phyloP scores from a whole-genome alignment of 2,329 filamentous ascomycete genomes.

The Arthrobotrys conoides region DNA sequence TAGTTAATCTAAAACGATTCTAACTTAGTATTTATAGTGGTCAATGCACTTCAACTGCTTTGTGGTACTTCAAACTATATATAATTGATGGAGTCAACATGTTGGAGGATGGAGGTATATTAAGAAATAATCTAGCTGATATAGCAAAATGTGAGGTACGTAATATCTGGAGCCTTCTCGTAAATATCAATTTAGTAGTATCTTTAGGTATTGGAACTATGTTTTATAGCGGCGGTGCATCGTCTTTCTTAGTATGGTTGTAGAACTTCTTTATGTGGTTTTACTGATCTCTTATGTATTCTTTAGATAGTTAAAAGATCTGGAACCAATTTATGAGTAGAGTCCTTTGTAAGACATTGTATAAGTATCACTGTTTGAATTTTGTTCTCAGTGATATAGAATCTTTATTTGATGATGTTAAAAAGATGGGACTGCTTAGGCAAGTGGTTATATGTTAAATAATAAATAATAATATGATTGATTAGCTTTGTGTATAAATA shows the following conservation, averaged over 20 bases:
- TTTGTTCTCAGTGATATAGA: background rate
- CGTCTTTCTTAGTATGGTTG: background rate
- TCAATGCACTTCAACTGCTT: constrained; percentile 18
- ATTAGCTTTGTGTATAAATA: background rate
- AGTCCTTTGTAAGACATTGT: constrained; percentile 1
- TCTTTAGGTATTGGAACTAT: constrained; percentile 14
- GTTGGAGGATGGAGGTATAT: constrained; percentile 23
- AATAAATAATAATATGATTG: background rate
- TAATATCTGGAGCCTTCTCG: background rate
- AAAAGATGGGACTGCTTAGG: constrained; percentile 9
- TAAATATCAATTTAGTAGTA: constrained; percentile 21
- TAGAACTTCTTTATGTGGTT: constrained; percentile 18
- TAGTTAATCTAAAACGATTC: background rate
- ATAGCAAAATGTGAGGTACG: constrained; percentile 26
- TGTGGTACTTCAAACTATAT: constrained; percentile 32
- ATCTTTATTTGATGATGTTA: constrained; percentile 9
- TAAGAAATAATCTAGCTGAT: constrained; percentile 22
- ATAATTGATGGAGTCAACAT: constrained; percentile 21
- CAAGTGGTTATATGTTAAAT: background rate
- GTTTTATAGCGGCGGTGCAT: background rate
- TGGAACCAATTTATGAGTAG: constrained; percentile 30
- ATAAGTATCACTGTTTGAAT: constrained; percentile 30
- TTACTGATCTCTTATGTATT: constrained; percentile 22
- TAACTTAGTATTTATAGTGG: constrained; percentile 2
- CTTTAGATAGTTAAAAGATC: constrained; percentile 28